Evolutionary conservation across 2,329 filamentous ascomycete species (phyloP).

Genomic region (Didymella arachidicola): DNA sequence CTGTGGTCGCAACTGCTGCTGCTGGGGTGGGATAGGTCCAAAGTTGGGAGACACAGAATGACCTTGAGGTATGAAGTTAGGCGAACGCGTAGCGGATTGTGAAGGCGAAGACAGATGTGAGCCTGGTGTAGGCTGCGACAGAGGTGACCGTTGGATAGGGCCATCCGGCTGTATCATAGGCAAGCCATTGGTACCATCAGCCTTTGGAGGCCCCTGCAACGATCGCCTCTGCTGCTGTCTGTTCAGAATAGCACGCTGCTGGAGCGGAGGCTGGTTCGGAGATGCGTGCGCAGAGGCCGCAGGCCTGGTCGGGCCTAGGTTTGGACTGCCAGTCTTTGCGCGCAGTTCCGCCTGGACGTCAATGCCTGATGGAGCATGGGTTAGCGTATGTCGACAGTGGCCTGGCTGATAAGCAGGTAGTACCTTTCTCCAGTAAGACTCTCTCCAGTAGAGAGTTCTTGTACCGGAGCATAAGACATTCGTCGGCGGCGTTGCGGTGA

Average conservation of each 20-base stretch:
- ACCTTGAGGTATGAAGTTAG: constrained; percentile 65
- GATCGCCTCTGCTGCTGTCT: constrained; percentile 77
- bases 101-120: constrained; percentile 77
- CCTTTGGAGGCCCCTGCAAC: constrained; percentile 77
- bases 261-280: constrained; percentile 68
- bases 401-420: constrained; percentile 13
- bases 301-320: constrained; percentile 69
- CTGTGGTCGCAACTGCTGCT: constrained; percentile 54
- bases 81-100: constrained; percentile 64
- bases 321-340: constrained; percentile 88
- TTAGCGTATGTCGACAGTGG: constrained; percentile 28
- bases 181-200: constrained; percentile 59
- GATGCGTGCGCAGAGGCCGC: constrained; percentile 63
- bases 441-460: constrained; percentile 97
- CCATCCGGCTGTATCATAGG: constrained; percentile 52
- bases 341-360: constrained; percentile 96
- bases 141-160: constrained; percentile 67
- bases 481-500: constrained; percentile 91
- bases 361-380: constrained; percentile 68
- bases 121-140: constrained; percentile 81
- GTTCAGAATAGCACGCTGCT: constrained; percentile 82
- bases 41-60: constrained; percentile 68
- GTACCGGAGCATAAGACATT: constrained; percentile 97
- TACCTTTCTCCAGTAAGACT: constrained; percentile 95
- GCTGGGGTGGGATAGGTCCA: constrained; percentile 59